Base-by-base conservation (phyloP, 306 rosid genomes). In the Citrullus mucosospermus region DNA sequence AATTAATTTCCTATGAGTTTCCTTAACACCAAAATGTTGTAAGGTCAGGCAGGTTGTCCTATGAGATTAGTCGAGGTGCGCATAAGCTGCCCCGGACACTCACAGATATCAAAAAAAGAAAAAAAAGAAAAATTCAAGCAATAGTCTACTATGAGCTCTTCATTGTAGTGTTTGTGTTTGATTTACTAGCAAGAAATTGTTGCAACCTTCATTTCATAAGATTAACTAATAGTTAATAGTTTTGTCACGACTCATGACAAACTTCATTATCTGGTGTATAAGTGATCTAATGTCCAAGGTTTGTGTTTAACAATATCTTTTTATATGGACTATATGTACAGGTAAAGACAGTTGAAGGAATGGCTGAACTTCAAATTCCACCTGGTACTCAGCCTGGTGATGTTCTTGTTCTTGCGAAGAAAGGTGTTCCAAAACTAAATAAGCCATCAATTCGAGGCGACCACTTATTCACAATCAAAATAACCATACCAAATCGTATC, bases 321-420 rank as follows among this genome's bases (percentile, higher is more conserved):
- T 68, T 11, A 76, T 81, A 81, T 84, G 82, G 17, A 77, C 63
- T 73, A 75, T 85, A 66, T 73, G 72, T 85, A 66, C 83, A 92
- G 97, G 97, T 92, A n/a, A 88, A 89, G 83, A 91, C 98, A 18
- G 96, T 92, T 69, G 97, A 95, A 88, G 99, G 92, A 50, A 66
- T 63, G 79, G 77, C 93, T 56, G 94, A 89, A 71, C 86, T 92
- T 60, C 96, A 89, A 83, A 87, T 95, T 69, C 93, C 99, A 56
- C 82, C 97, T 6, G 99, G 99, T 68, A 95, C 96, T 69, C 99
- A 92, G 87, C 96, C 96, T 18, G 97, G 97, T 43, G 93, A 95
- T 85, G 84, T 89, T 66, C 90, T 92, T 41, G 90, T 91, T 51
- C 87, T 95, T 83, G 87, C 99, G 9, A 92, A 91, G 82, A 95